Base-by-base conservation (phyloP, 176 grass and related monocot species). In the Oryza australiensis region DNA sequence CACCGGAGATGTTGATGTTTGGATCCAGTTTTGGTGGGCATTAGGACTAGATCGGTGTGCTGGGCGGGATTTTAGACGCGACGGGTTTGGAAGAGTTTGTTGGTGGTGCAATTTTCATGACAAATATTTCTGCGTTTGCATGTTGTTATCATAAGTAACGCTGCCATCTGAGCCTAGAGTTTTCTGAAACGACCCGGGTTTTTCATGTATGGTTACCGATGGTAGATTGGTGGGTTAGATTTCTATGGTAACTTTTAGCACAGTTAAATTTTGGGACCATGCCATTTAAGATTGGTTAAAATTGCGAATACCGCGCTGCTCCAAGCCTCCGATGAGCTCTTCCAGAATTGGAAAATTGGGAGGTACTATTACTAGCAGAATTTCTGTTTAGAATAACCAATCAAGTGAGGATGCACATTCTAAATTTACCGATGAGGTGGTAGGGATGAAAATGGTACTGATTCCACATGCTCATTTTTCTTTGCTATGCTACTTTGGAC, bases 1-100 rank as follows among this genome's bases (percentile, higher is more conserved):
- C 16, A 10, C 77, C 4, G 62, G 42, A 22, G 51, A 1, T 73
- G 26, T 32, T 76, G 80, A 23, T 26, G 12, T 62, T 79, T 38
- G 30, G 29, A 3, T 64, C 37, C 1, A 26, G 26, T 38, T 68
- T 59, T 0, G 12, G 26, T 23, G 41, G 40, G 14, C n/a, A 0
- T 24, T 60, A 3, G 22, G 55, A 64, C 8, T 72, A 59, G 83
- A 86, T 86, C 59, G 73, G 77, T 72, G 78, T 27, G 26, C n/a
- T 45, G 42, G 13, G 45, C 30, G 59, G 33, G 70, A 22, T 74
- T 48, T 65, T 37, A 10, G 62, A 46, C 13, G 62, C 23, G 76
- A 38, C 40, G 15, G 15, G 49, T 9, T 3, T 46, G 22, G 9
- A 5, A 1, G 64, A 12, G 27, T 70, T 80, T 1, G 23, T 74